Evolutionary conservation across 169 alveolate species (phyloP), one percentile per base, ranked within the genome.

Genomic region (Cyclospora cayetanensis): DNA sequence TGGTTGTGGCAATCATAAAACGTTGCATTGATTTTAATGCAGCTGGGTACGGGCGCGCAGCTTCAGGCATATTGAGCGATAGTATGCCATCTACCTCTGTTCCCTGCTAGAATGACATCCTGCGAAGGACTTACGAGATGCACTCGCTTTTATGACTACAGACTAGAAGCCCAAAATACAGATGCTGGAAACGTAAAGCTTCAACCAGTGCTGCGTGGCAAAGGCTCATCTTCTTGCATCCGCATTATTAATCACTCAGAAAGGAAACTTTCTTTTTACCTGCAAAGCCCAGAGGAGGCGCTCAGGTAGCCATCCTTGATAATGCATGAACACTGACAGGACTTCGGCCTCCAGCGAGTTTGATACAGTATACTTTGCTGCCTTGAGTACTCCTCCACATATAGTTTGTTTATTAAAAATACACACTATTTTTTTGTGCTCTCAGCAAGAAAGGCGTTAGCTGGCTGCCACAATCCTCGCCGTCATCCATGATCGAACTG

Each of bases 381-480:
- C n/a, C 25, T 50, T 9, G 9, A 50, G 60, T 50, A 18, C 60
- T 18, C 60, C 18, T 11, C 60, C 18, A 18, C 25, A 18, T 9
- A 50, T 11, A 50, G 60, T 11, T 11, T 11, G 60, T 50, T 50
- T 11, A 50, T 11, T 50, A 11, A 18, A 50, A 50, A 18, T 11
- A 9, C 60, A 11, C 60, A 9, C 18, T 9, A 9, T 50, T 50
- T 50, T 50, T 9, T 50, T 50, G 9, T 35, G 39, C 0, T 3
- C 53, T 37, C 77, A 89, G 93, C 82, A 9, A 79, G 4, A 82
- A 55, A 53, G 93, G 93, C 11, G 65, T 89, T 41, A 74, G 79
- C 43, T 89, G 93, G 93, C n/a, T 52, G 41, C 93, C 93, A 7
- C 43, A 43, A 12, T 89, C 93, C 11, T 89, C 93, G 34, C 82